Evolutionary conservation across 202 grass and related monocot genomes (phyloP).

Genomic region (Cymbopogon flexuosus): DNA sequence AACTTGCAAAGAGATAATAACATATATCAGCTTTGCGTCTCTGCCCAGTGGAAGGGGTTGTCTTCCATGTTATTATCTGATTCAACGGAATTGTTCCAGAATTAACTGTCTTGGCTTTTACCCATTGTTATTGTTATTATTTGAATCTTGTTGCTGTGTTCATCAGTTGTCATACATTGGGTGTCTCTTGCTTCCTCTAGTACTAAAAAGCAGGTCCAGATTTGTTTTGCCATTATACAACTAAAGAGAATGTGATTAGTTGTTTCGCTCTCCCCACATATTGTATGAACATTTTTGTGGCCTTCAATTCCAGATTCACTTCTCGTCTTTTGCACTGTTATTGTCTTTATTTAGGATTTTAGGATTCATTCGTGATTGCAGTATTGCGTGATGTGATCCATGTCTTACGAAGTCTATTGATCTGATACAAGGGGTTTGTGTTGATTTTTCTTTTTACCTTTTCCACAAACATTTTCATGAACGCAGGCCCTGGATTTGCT

Average conservation of each 20-base stretch:
- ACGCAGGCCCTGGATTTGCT: conserved; percentile 27
- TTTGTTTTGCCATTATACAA: background rate
- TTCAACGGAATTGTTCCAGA: conserved; percentile 7
- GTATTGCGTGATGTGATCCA: background rate
- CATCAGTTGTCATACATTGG: background rate
- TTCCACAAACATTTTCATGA: conserved; percentile 23
- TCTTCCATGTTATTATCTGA: conserved; percentile 50
- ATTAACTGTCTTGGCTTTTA: background rate
- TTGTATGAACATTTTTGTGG: background rate
- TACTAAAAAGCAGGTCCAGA: background rate
- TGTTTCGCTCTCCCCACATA: no score
- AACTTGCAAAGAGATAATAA: conserved; percentile 48
- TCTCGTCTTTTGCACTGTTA: background rate
- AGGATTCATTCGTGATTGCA: background rate
- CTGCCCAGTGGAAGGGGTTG: conserved; percentile 44
- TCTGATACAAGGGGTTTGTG: background rate
- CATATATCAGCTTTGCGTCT: conserved; percentile 20
- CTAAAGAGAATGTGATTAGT: background rate
- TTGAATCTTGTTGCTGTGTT: background rate
- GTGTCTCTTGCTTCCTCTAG: background rate
- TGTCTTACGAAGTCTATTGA: background rate
- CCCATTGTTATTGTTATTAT: background rate
- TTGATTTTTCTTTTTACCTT: background rate
- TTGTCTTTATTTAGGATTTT: background rate
- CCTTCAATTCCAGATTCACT: background rate